A percentile compares a stretch with the other conserved stretches of the same genome.
phyloP scores from a whole-genome alignment of 805 yeast species.

The Suhomyces xylopsoci region DNA sequence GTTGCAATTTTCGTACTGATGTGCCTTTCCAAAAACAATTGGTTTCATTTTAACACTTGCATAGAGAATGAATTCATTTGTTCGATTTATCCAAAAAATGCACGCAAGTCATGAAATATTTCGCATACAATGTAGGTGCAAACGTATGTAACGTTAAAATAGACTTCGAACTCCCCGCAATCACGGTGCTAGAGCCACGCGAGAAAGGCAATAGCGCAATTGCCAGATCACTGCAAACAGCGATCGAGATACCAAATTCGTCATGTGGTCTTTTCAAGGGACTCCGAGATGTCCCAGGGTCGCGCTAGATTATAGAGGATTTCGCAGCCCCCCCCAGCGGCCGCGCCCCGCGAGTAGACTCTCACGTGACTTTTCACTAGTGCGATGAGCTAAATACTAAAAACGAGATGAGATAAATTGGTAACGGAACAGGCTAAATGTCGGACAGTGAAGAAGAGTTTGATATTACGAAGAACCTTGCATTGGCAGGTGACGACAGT shows the following conservation, averaged over 20 bases:
- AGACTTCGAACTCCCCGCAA: neutral
- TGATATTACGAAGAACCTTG: constrained; percentile 64
- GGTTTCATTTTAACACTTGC: neutral
- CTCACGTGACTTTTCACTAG: neutral
- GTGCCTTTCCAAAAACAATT: neutral
- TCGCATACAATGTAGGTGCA: neutral
- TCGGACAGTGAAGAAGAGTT: constrained; percentile 47
- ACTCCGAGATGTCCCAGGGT: neutral
- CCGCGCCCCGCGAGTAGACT: neutral
- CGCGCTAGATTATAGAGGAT: neutral
- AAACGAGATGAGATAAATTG: neutral
- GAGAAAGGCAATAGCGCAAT: neutral
- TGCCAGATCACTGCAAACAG: neutral
- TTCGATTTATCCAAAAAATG: neutral
- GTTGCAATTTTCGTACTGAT: neutral
- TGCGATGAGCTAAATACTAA: neutral
- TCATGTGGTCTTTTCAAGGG: neutral
- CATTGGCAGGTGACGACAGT: constrained; percentile 40
- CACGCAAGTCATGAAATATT: neutral
- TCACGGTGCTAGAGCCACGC: neutral
- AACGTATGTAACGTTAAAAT: neutral
- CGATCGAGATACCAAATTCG: neutral
- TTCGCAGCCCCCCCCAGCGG: neutral
- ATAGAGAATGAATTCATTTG: neutral
- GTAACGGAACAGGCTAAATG: constrained; percentile 12